These are phyloP conservation scores for Neurospora tetraspora DNA, from an alignment of 495 filamentous ascomycete species.

Conservation along the genomic window DNA sequence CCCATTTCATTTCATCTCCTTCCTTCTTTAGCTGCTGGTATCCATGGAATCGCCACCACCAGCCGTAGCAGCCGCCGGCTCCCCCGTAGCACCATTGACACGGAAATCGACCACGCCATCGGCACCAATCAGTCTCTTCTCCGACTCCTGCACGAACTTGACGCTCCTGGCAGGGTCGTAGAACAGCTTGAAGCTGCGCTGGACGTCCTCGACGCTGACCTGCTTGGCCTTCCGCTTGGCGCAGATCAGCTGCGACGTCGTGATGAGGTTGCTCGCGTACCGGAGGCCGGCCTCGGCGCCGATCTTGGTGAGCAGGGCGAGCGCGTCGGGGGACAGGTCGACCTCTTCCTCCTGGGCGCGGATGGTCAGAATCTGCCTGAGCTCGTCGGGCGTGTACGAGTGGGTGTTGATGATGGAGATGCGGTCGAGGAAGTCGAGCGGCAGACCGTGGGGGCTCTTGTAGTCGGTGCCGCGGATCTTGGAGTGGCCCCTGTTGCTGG, in stretches of 20 bases:
- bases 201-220: constrained; percentile 78
- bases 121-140: constrained; percentile 87
- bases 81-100: constrained; percentile 36
- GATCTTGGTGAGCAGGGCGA: constrained; percentile 89
- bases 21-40: constrained; percentile 33
- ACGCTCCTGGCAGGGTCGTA: constrained; percentile 82
- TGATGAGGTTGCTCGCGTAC: constrained; percentile 94
- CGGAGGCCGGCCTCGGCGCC: constrained; percentile 85
- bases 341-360: constrained; percentile 93
- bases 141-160: constrained; percentile 79
- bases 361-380: constrained; percentile 81
- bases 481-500: constrained; percentile 92
- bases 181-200: constrained; percentile 87
- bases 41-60: constrained; percentile 77
- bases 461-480: constrained; percentile 88
- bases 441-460: constrained; percentile 82
- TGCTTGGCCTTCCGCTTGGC: constrained; percentile 69
- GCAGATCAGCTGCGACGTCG: constrained; percentile 72
- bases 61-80: background rate
- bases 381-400: constrained; percentile 74
- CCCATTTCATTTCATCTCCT: background rate
- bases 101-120: constrained; percentile 68
- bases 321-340: constrained; percentile 76
- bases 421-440: constrained; percentile 91
- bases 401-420: constrained; percentile 95